These are phyloP conservation scores for Xylariaceae sp. DNA, from an alignment of 2,329 filamentous ascomycete genomes.

Conservation along the genomic window DNA sequence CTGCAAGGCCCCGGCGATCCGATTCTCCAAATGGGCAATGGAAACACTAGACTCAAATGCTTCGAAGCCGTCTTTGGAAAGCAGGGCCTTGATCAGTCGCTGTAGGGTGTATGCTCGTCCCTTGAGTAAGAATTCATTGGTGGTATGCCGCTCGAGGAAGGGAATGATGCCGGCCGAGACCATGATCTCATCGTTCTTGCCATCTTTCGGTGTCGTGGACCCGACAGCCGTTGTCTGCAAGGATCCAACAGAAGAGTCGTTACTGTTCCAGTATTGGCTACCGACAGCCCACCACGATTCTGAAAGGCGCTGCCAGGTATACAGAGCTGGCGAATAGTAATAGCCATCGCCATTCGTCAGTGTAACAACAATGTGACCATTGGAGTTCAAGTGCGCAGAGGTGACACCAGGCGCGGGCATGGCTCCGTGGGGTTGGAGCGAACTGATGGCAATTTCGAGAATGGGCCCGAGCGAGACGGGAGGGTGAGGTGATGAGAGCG, in stretches of 20 bases:
- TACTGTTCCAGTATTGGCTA: constrained; percentile 98
- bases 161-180: constrained; percentile 92
- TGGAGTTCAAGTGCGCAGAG: constrained; percentile 85
- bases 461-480: constrained; percentile 86
- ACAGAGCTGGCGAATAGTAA: constrained; percentile 81
- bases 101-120: constrained; percentile 90
- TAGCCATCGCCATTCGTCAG: constrained; percentile 94
- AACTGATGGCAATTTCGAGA: constrained; percentile 79
- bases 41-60: constrained; percentile 87
- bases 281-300: constrained; percentile 98
- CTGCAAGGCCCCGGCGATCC: constrained; percentile 83
- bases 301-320: constrained; percentile 89
- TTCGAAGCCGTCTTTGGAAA: constrained; percentile 88
- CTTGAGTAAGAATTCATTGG: constrained; percentile 85
- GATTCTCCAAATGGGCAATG: constrained; percentile 92
- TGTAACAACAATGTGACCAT: constrained; percentile 82
- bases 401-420: constrained; percentile 81
- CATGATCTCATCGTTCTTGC: constrained; percentile 49
- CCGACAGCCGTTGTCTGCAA: constrained; percentile 70
- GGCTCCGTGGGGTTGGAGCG: constrained; percentile 70
- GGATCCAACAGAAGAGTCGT: constrained; percentile 82
- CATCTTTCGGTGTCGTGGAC: constrained; percentile 47
- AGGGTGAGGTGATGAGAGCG: constrained; percentile 79
- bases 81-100: constrained; percentile 81
- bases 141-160: constrained; percentile 89